These are phyloP conservation scores for Phytophthora pisi DNA, from an alignment of 352 stramenopile genomes.

Conservation along the genomic window DNA sequence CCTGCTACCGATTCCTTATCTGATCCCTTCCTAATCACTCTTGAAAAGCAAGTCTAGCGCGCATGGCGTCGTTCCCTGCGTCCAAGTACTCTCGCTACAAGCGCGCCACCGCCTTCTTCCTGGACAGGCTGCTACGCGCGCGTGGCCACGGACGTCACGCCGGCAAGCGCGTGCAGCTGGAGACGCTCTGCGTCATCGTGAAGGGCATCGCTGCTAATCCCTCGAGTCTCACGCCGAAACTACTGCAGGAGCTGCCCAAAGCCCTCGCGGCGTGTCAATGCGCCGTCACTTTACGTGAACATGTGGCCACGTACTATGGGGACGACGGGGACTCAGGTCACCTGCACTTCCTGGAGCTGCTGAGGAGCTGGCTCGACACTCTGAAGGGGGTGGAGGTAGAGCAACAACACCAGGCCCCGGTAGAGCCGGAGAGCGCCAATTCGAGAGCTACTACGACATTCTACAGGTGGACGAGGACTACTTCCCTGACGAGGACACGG, in stretches of 20 bases:
- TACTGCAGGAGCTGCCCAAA: conserved; percentile 14
- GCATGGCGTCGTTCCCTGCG: not conserved
- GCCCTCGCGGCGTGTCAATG: conserved; percentile 18
- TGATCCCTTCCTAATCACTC: too few relatives aligned
- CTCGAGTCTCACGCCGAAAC: not conserved
- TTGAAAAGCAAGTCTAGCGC: too few relatives aligned
- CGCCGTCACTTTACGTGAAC: not conserved
- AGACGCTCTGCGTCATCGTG: not conserved
- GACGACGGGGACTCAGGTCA: not conserved
- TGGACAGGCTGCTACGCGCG: not conserved
- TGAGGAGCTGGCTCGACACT: not conserved
- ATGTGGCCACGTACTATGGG: conserved; percentile 12
- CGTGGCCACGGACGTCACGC: not conserved
- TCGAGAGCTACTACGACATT: conserved; percentile 35
- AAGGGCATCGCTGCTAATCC: conserved; percentile 10
- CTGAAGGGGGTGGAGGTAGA: not conserved
- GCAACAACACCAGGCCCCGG: not conserved
- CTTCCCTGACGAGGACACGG: not conserved
- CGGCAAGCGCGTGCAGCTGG: not conserved
- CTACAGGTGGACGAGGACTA: conserved; percentile 28
- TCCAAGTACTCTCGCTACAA: conserved; percentile 12
- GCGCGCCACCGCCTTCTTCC: conserved; percentile 3
- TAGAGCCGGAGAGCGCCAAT: not conserved
- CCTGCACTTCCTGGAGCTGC: conserved; percentile 9
- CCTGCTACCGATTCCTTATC: too few relatives aligned